Conservation (phyloP, 1,139 yeast species). For the Zhuliangozyma parablackwelliae region DNA sequence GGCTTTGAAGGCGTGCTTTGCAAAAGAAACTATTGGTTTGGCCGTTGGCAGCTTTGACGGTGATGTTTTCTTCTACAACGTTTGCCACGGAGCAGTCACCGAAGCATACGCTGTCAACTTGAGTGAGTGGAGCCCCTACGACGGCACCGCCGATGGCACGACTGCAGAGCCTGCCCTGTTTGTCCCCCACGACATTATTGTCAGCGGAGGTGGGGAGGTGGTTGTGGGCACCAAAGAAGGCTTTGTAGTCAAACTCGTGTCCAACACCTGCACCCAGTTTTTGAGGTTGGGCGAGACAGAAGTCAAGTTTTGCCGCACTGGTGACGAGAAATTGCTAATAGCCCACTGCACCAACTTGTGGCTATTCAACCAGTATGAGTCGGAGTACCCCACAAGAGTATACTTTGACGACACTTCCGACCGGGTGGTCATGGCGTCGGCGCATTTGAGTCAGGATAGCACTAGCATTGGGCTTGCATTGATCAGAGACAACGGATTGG, state of each 20-base stretch:
- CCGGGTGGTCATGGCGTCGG: conserved; percentile 15
- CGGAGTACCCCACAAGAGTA: conserved; percentile 36
- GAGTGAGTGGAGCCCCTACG: conserved; percentile 6
- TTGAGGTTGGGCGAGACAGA: conserved; percentile 23
- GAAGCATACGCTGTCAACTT: conserved; percentile 1
- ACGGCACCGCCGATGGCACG: neutral
- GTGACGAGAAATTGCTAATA: conserved; percentile 18
- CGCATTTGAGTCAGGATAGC: conserved; percentile 8
- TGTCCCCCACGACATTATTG: conserved; percentile 11
- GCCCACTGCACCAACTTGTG: conserved; percentile 37
- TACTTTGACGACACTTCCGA: conserved; percentile 35
- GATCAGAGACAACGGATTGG: conserved; percentile 50
- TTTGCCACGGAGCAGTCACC: neutral
- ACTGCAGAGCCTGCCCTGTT: neutral
- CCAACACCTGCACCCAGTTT: conserved; percentile 10
- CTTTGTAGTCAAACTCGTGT: conserved; percentile 14
- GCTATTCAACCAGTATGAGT: conserved; percentile 33
- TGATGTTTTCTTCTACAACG: conserved; percentile 6
- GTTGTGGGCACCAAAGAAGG: conserved; percentile 33
- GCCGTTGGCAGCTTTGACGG: conserved; percentile 22
- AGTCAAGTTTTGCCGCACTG: conserved; percentile 13
- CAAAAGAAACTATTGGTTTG: conserved; percentile 3
- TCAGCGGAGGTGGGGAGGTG: conserved; percentile 15
- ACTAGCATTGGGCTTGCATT: conserved; percentile 21
- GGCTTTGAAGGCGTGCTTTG: conserved; percentile 10